Percentiles rank a stretch among this genome's conserved stretches.
Evolutionary conservation across 208 protist genomes (phyloP).

Genomic region (Wallacemonas sp.): DNA sequence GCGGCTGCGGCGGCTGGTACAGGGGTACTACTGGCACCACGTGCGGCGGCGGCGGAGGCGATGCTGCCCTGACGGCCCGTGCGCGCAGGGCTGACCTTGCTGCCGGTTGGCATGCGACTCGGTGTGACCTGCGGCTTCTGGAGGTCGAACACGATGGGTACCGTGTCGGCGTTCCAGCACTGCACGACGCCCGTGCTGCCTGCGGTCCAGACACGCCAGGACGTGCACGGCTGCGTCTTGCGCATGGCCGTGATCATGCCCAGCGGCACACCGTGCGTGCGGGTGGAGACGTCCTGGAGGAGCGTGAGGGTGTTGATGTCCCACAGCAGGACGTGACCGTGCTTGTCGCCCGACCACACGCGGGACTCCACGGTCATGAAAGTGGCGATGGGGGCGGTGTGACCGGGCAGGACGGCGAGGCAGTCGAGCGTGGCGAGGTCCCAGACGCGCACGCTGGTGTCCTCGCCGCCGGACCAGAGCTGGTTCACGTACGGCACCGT

Average conservation of each 20-base stretch:
- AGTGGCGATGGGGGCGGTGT: conserved; percentile 66
- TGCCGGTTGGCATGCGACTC: neutral
- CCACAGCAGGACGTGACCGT: conserved; percentile 81
- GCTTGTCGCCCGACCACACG: conserved; percentile 86
- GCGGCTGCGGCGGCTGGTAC: neutral
- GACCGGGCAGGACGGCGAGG: conserved; percentile 41
- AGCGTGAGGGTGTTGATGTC: conserved; percentile 69
- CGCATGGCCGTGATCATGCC: conserved; percentile 58
- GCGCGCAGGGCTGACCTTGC: neutral
- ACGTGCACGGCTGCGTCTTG: conserved; percentile 50
- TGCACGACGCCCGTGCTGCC: conserved; percentile 66
- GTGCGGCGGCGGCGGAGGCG: neutral
- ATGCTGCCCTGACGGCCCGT: neutral
- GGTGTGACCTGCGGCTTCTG: neutral
- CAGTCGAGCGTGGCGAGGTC: conserved; percentile 63
- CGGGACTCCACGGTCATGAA: conserved; percentile 61
- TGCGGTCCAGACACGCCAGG: conserved; percentile 80
- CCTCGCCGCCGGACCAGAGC: conserved; percentile 83
- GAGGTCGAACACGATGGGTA: conserved; percentile 61
- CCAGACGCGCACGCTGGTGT: conserved; percentile 83
- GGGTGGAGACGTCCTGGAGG: conserved; percentile 60
- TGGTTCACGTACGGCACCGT: conserved; percentile 61
- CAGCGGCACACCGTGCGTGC: conserved; percentile 32
- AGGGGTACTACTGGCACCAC: neutral
- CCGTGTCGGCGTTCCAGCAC: conserved; percentile 86